Percentiles rank a stretch among this genome's conserved stretches.
Evolutionary conservation across 1,284 basidiomycete genomes (phyloP).

Genomic region (Fomitopsis palustris): DNA sequence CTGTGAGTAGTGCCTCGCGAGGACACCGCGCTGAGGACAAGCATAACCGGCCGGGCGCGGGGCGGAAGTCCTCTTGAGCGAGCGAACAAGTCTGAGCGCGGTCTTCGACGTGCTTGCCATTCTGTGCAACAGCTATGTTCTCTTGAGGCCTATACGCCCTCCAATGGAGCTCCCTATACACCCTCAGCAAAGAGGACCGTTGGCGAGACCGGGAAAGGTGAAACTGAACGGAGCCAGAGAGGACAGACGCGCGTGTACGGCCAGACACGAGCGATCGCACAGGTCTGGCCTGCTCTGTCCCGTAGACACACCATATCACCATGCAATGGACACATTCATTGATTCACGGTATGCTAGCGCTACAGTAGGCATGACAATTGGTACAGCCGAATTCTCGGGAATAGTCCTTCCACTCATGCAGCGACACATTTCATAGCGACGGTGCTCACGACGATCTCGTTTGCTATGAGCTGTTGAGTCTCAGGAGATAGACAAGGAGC

Average conservation of each 20-base stretch:
- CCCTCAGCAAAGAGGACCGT: no score
- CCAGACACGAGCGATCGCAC: no score
- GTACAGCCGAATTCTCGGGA: neutral
- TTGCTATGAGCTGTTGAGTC: slow-evolving; percentile 44
- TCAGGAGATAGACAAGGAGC: slow-evolving; percentile 33
- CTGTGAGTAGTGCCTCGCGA: slow-evolving; percentile 16
- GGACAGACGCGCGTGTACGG: no score
- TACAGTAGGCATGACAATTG: neutral
- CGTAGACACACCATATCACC: no score
- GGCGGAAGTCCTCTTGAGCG: neutral
- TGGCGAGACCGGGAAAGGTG: neutral
- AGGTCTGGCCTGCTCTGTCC: no score
- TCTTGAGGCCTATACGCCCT: no score
- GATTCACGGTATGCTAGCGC: neutral
- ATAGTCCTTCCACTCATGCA: slow-evolving; percentile 26
- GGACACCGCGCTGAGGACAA: neutral
- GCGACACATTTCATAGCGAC: slow-evolving; percentile 82
- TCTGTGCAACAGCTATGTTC: no score
- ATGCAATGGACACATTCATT: no score
- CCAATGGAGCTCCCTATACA: no score
- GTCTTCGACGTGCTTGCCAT: neutral
- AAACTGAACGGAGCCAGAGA: slow-evolving; percentile 2
- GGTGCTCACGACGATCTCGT: slow-evolving; percentile 69
- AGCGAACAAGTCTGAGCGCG: neutral
- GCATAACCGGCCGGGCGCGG: neutral